A percentile compares a stretch with the other conserved stretches of the same genome.
These are phyloP conservation scores for Acacia acuminata DNA, from an alignment of 306 rosid genomes.

Conservation along the genomic window DNA sequence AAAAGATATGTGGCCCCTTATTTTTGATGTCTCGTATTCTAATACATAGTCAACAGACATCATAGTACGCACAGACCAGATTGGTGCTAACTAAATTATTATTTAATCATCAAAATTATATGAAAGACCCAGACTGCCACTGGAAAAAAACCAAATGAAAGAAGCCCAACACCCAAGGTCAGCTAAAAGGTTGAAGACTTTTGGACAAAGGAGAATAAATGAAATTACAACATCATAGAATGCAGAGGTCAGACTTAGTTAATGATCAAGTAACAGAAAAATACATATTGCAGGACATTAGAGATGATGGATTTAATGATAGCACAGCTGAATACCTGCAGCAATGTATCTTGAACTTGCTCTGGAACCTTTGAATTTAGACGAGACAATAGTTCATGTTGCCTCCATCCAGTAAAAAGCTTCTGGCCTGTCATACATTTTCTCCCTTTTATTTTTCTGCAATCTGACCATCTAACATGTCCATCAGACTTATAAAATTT, in stretches of 20 bases:
- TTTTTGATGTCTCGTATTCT: background rate
- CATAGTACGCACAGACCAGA: background rate
- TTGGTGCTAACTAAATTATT: background rate
- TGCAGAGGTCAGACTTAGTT: slow-evolving; percentile 19
- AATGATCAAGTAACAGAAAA: slow-evolving; percentile 22
- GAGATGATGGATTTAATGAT: slow-evolving; percentile 4
- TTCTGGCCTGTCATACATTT: slow-evolving; percentile 58
- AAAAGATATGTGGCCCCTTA: slow-evolving; percentile 7
- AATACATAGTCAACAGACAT: background rate
- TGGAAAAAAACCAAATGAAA: slow-evolving; percentile 11
- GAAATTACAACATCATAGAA: slow-evolving; percentile 20
- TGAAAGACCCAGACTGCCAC: background rate
- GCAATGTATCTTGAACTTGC: slow-evolving; percentile 49
- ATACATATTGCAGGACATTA: slow-evolving; percentile 12
- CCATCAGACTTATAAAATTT: slow-evolving; percentile 64
- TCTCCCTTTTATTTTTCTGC: slow-evolving; percentile 56
- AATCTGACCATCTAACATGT: slow-evolving; percentile 65
- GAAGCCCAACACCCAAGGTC: background rate
- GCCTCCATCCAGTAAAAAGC: slow-evolving; percentile 68
- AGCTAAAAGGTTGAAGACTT: background rate
- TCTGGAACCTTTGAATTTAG: slow-evolving; percentile 55
- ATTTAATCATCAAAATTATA: background rate
- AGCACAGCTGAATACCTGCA: slow-evolving; percentile 54
- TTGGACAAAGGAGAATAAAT: background rate
- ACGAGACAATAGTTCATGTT: slow-evolving; percentile 66